Percentiles rank a stretch among this genome's conserved stretches.
These are phyloP conservation scores for Paraurostyla sp. DNA, from an alignment of 73 alveolate genomes.

Conservation along the genomic window DNA sequence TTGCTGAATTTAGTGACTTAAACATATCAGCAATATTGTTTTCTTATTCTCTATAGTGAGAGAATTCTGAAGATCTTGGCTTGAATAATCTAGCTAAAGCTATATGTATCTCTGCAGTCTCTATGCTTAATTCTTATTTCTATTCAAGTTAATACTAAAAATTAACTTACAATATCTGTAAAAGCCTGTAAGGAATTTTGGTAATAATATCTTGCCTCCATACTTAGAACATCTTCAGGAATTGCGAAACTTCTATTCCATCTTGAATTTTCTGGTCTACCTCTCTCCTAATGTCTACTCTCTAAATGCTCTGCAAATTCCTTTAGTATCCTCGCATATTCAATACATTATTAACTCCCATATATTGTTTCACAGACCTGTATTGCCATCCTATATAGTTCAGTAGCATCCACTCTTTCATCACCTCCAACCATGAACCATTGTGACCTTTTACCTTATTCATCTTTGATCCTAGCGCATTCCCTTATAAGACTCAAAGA, in stretches of 20 bases:
- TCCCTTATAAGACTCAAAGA: constrained; percentile 2
- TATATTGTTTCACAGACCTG: constrained; percentile 31
- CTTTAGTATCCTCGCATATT: constrained; percentile 52
- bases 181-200: constrained; percentile 40
- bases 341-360: constrained; percentile 21
- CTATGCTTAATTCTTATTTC: constrained; percentile 11
- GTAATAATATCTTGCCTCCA: constrained; percentile 67
- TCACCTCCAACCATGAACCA: constrained; percentile 61
- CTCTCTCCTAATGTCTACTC: constrained; percentile 75
- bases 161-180: constrained; percentile 21
- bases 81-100: constrained; percentile 71
- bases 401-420: constrained; percentile 73
- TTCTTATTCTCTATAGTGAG: constrained; percentile 58
- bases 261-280: constrained; percentile 74
- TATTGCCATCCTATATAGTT: constrained; percentile 62
- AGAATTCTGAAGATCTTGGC: constrained; percentile 40
- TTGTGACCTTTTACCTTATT: constrained; percentile 54
- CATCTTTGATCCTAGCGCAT: constrained; percentile 58
- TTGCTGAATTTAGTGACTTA: constrained; percentile 46
- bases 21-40: constrained; percentile 45
- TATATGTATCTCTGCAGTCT: constrained; percentile 62
- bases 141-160: not conserved
- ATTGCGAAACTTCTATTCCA: constrained; percentile 76
- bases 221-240: constrained; percentile 68
- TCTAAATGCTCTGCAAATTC: constrained; percentile 75